Evolutionary conservation across 2,329 filamentous ascomycete genomes (phyloP), one percentile per base, ranked within the genome.

Genomic region (Colletotrichum nymphaeae): DNA sequence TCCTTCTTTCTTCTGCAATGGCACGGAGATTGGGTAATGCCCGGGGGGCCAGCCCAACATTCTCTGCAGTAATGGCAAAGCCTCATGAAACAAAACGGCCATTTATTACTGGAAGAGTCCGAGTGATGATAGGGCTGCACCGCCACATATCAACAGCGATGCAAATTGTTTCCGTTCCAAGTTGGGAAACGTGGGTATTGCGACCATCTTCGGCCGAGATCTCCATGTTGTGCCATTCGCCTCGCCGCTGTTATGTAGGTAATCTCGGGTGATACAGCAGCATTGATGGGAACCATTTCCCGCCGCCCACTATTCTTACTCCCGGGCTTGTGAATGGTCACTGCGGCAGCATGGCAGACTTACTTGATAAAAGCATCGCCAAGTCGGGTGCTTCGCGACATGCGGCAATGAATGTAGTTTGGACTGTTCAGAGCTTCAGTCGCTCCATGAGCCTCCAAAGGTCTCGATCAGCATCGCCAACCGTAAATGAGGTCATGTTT

Each of bases 51-150:
- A 53, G 52, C 28, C 35, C 22, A 30, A 57, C 26, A 46, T 53
- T 66, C 60, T 8, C 28, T 42, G 14, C 37, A 7, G 32, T 35
- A 12, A 16, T 11, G 52, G 14, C 59, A 30, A 19, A 49, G 55
- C 55, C 59, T 52, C 53, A 26, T 32, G 59, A 70, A 70, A 65
- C 70, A 63, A 72, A 66, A 32, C 14, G 11, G 53, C 26, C 11
- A 46, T 28, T 42, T 42, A 24, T 62, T 46, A 60, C 24, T 52
- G 49, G 28, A 49, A 26, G 32, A 22, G 16, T 63, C 37, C 52
- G 19, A 62, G 14, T 7, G 59, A 73, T 64, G 65, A 69, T 76
- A 78, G 78, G 78, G 78, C 78, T 79, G 78, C 78, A 79, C 74
- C 56, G 72, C 70, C 66, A 64, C 52, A 63, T 62, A 58, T 72